Percentiles rank a stretch among this genome's conserved stretches.
These are phyloP conservation scores for Otatea glauca DNA, from an alignment of 176 grass and related monocot genomes.

Conservation along the genomic window DNA sequence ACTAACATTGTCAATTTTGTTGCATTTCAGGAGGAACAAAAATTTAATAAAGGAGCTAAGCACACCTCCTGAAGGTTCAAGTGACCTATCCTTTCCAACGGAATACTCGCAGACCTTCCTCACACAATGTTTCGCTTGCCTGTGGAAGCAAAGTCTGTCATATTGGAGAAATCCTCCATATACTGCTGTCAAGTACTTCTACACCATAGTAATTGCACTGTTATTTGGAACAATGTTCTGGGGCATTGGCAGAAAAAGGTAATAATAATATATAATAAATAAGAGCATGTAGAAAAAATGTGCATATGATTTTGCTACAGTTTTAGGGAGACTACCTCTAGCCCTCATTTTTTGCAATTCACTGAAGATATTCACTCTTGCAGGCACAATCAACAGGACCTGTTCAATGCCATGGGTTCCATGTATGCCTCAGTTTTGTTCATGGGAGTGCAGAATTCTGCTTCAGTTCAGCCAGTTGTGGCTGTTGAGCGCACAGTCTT, in stretches of 20 bases:
- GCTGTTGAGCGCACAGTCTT: slow-evolving; percentile 79
- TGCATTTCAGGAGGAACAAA: slow-evolving; percentile 63
- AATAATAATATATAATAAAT: slow-evolving; percentile 27
- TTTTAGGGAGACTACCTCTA: neutral
- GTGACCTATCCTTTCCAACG: slow-evolving; percentile 70
- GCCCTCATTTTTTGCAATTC: neutral
- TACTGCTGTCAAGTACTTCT: slow-evolving; percentile 80
- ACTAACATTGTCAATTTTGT: neutral
- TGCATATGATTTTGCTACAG: neutral
- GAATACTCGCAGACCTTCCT: slow-evolving; percentile 70
- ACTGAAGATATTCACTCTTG: slow-evolving; percentile 28
- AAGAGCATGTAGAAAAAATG: slow-evolving; percentile 13
- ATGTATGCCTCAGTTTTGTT: slow-evolving; percentile 86
- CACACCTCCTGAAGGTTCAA: slow-evolving; percentile 63
- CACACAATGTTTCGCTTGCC: slow-evolving; percentile 74
- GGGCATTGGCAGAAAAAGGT: slow-evolving; percentile 74
- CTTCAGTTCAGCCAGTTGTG: slow-evolving; percentile 74
- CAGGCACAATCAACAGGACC: slow-evolving; percentile 68
- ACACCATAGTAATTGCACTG: slow-evolving; percentile 68
- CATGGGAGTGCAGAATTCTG: slow-evolving; percentile 70
- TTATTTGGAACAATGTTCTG: slow-evolving; percentile 91
- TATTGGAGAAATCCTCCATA: slow-evolving; percentile 98
- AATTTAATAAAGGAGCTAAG: slow-evolving; percentile 70
- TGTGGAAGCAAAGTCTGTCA: slow-evolving; percentile 86
- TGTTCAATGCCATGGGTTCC: slow-evolving; percentile 89